Evolutionary conservation across 768 basidiomycete genomes (phyloP).

Genomic region (Exidia glandulosa): DNA sequence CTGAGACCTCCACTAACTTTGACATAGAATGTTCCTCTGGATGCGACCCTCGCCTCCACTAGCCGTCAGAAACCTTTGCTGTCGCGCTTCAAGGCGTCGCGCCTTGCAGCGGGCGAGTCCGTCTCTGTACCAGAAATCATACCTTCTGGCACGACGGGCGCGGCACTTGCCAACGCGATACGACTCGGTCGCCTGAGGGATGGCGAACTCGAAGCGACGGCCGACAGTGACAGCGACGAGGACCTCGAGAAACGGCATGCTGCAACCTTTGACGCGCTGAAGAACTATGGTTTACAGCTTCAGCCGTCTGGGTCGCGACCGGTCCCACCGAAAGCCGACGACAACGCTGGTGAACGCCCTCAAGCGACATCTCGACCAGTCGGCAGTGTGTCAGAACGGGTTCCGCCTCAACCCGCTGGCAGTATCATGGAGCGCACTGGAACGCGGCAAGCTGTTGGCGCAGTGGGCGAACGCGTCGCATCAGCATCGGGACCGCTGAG

Average conservation of each 20-base stretch:
- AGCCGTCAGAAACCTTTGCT: not conserved
- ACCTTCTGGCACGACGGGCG: not conserved
- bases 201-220: not conserved
- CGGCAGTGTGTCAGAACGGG: no score
- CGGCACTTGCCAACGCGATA: not conserved
- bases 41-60: not conserved
- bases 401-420: no score
- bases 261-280: constrained; percentile 2
- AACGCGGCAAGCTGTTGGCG: not conserved
- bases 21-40: not conserved
- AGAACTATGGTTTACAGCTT: not conserved
- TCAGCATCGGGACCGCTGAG: no score
- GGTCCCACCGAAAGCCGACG: no score
- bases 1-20: not conserved
- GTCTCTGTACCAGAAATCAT: not conserved
- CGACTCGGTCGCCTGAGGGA: not conserved
- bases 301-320: not conserved
- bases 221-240: not conserved
- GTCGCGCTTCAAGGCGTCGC: constrained; percentile 3
- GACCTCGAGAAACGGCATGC: not conserved
- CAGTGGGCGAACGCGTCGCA: not conserved
- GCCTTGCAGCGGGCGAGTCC: not conserved
- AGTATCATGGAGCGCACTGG: not conserved
- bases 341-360: not conserved
- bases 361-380: not conserved